Evolutionary conservation across 441 rosid genomes (phyloP), one percentile per base, ranked within the genome.

Genomic region (Flueggea neowawraea): DNA sequence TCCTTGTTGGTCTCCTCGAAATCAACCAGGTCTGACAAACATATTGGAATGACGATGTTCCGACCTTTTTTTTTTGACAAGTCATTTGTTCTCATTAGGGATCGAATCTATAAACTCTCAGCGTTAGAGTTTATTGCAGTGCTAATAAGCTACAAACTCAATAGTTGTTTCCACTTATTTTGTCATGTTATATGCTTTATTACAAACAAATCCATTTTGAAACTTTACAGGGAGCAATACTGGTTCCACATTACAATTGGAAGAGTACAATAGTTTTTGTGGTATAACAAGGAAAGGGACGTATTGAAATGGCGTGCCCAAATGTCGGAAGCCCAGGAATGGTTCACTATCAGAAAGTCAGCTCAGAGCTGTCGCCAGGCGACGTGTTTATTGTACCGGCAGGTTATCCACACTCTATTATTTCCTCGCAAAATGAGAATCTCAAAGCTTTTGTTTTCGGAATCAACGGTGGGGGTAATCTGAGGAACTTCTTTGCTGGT

Each of bases 401-500:
- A 49, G 81, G 83, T 66, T 81, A 81, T 69, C 89, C 89, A 0
- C 49, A 75, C 3, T 68, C 82, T 39, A 5, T 69, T 10, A 7
- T 63, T 1, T 62, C 82, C 12, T 54, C 80, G 0, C 67, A 55
- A 47, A 67, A 76, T 15, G 31, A 82, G 55, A 63, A 80, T 54
- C 58, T 79, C 31, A 49, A 31, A 0, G 28, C 64, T 16, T 12
- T 78, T 32, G 84, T 77, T 28, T 84, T 86, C 50, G 77, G 81
- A 39, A 65, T 84, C 53, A 65, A 75, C 54, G 84, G 82, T 4
- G 17, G 3, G 54, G 65, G 74, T 65, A 65, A 68, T 72, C 59
- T 69, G 52, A 77, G 87, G 67, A 77, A 75, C 71, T 89, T 86
- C 83, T 81, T 86, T 39, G 86, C 89, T 44, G 84, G 87, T 22